Base-by-base conservation (phyloP, 2,329 filamentous ascomycete genomes). In the Scedosporium apiospermum region DNA sequence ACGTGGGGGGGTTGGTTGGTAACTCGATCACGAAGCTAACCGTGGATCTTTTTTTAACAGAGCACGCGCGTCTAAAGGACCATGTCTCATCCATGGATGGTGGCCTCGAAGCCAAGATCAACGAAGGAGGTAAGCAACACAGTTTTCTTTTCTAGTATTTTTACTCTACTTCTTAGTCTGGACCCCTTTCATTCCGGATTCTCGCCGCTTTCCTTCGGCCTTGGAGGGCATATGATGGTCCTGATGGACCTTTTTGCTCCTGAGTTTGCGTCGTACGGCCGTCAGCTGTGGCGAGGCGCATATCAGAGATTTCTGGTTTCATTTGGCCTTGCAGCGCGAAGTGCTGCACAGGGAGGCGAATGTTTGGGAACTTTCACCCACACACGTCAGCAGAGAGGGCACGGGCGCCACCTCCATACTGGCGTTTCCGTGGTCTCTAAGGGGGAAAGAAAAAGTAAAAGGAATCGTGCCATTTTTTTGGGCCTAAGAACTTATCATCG, bases 61-160 rank as follows among this genome's bases (percentile, higher is more conserved):
- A 97, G 73, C 93, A 98, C 76, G 95, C 95, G 64, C 88, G 93
- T 70, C 81, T 99, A 63, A 96, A 95, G 75, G 92, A 96, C 65
- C 90, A 98, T 76, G 84, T 99, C 65, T 78, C 88, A 2, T 85
- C 81, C 66, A 96, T 99, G 92, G 84, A 88, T 55, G 93, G 93
- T 66, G 90, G 92, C 68, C 83, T 99, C 18, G 95, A 98, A 76
- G 91, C 93, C 59, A 88, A 84, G 72, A 88, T 99, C 66, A 83
- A 96, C 69, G 96, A 99, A 89, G 95, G 90, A 82, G 95, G 91
- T 93, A 78, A 80, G 89, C 46, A 55, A 14, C 10, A 55, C 23
- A 14, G 4, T 49, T 49, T 27, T 30, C 7, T 12, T 21, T 5
- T 61, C 34, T 10, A 16, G 23, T 26, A 16, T 2, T 82, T 65